phyloP scores from a whole-genome alignment of 345 rosid genomes.

The Aquilaria yunnanensis region DNA sequence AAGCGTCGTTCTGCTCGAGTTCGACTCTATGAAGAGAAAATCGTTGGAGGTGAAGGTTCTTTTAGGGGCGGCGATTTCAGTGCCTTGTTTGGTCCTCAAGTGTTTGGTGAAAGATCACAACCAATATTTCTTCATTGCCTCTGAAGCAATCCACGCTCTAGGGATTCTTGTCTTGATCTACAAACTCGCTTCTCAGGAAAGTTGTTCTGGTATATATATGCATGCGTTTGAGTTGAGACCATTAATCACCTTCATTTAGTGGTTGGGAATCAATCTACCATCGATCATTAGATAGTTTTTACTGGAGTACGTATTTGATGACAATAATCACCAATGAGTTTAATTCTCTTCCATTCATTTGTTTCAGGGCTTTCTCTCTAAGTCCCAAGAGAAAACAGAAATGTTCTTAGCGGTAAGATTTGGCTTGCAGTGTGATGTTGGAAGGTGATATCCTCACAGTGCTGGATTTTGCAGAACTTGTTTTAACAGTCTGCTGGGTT shows the following conservation, averaged over 20 bases:
- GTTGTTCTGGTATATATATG: constrained; percentile 46
- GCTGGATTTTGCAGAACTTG: constrained; percentile 52
- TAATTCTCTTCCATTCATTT: too few relatives aligned
- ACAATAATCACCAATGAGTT: too few relatives aligned
- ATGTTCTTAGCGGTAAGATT: constrained; percentile 50
- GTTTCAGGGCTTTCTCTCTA: constrained; percentile 65
- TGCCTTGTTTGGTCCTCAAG: constrained; percentile 33
- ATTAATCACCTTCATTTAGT: not conserved
- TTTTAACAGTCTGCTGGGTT: constrained; percentile 66
- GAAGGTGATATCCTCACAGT: constrained; percentile 57
- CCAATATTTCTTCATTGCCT: constrained; percentile 45
- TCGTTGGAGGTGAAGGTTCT: constrained; percentile 45
- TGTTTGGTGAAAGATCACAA: constrained; percentile 23
- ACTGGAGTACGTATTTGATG: too few relatives aligned
- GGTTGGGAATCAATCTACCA: too few relatives aligned
- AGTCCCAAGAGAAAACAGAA: constrained; percentile 70
- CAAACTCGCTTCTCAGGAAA: constrained; percentile 56
- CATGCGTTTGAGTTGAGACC: not conserved
- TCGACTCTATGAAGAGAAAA: constrained; percentile 42
- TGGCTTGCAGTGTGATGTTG: constrained; percentile 32
- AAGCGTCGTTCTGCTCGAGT: constrained; percentile 11
- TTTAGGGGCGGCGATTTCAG: constrained; percentile 18
- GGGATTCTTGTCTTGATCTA: constrained; percentile 59
- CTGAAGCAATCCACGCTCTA: constrained; percentile 56
- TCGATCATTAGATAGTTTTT: too few relatives aligned